Evolutionary conservation across 2,329 filamentous ascomycete species (phyloP), one percentile per base, ranked within the genome.

Genomic region (Ceratocystis ficicola): DNA sequence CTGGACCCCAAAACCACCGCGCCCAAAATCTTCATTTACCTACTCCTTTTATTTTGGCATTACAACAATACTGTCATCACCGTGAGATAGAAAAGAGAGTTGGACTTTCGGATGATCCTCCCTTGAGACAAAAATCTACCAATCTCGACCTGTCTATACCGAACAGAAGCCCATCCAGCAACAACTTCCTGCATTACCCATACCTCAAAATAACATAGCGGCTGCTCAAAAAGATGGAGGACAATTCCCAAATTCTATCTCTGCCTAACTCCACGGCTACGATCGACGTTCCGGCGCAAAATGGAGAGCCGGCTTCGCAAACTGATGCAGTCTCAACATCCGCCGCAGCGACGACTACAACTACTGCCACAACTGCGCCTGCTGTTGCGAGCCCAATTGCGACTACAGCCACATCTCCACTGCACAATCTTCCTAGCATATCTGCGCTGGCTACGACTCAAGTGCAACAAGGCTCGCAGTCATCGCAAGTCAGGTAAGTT

Each of bases 401-500:
- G 60, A 44, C 60, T 20, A 22, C 60, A 17, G 60, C 32, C 5
- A 15, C 60, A 25, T n/a, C 48, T 15, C 7, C 55, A 59, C 72
- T 77, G 66, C 74, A 76, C 17, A 79, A 82, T 52, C 72, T 82
- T 48, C 76, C 80, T 7, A 76, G 75, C 44, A 77, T 82, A 41
- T 75, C 78, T 12, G 74, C 77, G 2, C 73, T 82, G 59, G 77
- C 78, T 46, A 73, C 77, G 55, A 75, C 73, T 68, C 74, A 74
- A 32, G 72, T 75, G 20, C 73, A 74, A 10, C 75, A 72, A 69
- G 76, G 25, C 44, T 32, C 61, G 61, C 61, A 46, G 25, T 20
- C 79, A 64, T 76, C 78, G 55, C 79, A 80, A 69, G 69, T 76
- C 69, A 79, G 78, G 80, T 82, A 74, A 73, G 78, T 75, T 65